Conservation (phyloP, 371 early-diverging fungal species). For the Actinomucor elegans region DNA sequence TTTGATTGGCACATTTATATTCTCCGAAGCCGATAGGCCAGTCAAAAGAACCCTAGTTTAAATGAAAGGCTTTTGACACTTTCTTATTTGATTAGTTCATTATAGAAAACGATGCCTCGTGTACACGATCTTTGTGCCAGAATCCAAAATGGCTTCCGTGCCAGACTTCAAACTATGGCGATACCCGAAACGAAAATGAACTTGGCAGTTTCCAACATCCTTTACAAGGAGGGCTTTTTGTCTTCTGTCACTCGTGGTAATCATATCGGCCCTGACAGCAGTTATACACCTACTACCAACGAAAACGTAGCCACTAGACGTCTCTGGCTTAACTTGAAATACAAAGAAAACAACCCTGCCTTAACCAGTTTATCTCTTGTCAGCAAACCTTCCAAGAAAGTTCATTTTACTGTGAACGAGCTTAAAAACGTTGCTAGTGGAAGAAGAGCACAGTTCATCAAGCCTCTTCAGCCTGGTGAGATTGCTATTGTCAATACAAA, state of each 20-base stretch:
- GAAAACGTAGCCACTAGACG: conserved; percentile 86
- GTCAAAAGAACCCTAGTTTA: not conserved
- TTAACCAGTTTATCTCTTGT: conserved; percentile 71
- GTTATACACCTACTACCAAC: conserved; percentile 75
- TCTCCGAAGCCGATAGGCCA: not conserved
- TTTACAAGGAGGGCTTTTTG: conserved; percentile 93
- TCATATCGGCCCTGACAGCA: conserved; percentile 68
- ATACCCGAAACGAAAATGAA: conserved; percentile 92
- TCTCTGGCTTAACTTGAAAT: conserved; percentile 93
- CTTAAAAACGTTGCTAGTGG: conserved; percentile 74
- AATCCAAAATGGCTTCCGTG: conserved; percentile 88
- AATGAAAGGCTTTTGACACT: conserved; percentile 8
- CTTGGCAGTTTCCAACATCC: conserved; percentile 78
- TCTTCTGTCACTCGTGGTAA: conserved; percentile 80
- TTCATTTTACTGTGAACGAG: conserved; percentile 80
- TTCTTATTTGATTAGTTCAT: conserved; percentile 3
- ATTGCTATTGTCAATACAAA: conserved; percentile 87
- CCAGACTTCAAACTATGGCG: conserved; percentile 77
- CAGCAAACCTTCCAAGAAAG: conserved; percentile 81
- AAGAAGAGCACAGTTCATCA: conserved; percentile 70
- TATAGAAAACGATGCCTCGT: conserved; percentile 65
- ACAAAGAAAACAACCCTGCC: conserved; percentile 84
- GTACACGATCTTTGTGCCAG: conserved; percentile 91
- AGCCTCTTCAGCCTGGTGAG: conserved; percentile 88
- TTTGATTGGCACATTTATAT: conserved; percentile 6